These are phyloP conservation scores for Scutellaria minor DNA, from an alignment of 257 asterid species.

Conservation along the genomic window DNA sequence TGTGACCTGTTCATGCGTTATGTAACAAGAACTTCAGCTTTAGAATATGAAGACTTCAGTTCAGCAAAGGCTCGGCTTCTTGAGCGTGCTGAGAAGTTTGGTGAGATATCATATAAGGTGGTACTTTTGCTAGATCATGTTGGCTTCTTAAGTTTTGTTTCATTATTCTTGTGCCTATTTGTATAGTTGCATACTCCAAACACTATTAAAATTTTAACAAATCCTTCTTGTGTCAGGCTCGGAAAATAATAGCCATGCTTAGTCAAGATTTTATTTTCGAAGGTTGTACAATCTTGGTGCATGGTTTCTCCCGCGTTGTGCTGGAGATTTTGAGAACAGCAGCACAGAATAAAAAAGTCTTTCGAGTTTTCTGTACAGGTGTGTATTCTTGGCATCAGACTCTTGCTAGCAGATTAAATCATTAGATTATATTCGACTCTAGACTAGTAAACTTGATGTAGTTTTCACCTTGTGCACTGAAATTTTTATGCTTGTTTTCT, in stretches of 20 bases:
- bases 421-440: conserved; percentile 12
- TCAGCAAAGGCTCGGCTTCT: conserved; percentile 88
- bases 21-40: conserved; percentile 90
- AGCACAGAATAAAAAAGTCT: conserved; percentile 70
- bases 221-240: conserved; percentile 60
- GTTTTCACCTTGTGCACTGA: background rate
- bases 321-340: conserved; percentile 82
- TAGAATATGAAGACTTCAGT: conserved; percentile 85
- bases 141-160: background rate
- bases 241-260: conserved; percentile 87
- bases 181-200: background rate
- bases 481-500: conserved; percentile 6
- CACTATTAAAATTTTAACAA: conserved; percentile 16
- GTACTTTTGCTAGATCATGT: conserved; percentile 8
- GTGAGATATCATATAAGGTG: conserved; percentile 91
- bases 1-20: conserved; percentile 95
- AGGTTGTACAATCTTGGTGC: conserved; percentile 94
- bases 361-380: conserved; percentile 95
- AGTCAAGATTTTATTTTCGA: conserved; percentile 91
- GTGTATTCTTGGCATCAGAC: conserved; percentile 24
- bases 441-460: background rate
- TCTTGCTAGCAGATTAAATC: background rate
- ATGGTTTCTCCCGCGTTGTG: conserved; percentile 94
- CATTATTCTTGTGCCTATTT: conserved; percentile 9
- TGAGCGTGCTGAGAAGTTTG: conserved; percentile 97